Conservation (phyloP, 805 yeast genomes). For the Myxozyma kluyveri region DNA sequence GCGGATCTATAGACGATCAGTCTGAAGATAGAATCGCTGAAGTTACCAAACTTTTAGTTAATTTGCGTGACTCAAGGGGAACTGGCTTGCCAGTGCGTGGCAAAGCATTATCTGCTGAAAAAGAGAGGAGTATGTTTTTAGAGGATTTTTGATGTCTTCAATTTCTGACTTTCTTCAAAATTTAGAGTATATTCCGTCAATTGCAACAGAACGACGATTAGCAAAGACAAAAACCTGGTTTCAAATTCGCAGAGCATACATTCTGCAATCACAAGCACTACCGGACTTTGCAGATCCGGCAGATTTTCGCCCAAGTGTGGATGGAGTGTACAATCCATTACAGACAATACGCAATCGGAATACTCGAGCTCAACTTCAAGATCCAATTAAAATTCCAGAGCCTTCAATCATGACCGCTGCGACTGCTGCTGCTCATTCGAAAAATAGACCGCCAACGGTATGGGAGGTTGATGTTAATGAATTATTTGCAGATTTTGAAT, state of each 20-base stretch:
- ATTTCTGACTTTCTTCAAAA: not conserved
- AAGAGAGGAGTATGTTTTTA: too few relatives aligned
- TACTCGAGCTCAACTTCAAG: slow-evolving; percentile 11
- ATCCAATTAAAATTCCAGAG: slow-evolving; percentile 8
- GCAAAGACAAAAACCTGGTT: slow-evolving; percentile 24
- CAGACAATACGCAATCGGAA: slow-evolving; percentile 27
- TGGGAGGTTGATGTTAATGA: slow-evolving; percentile 29
- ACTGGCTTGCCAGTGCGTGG: too few relatives aligned
- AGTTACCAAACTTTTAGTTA: not conserved
- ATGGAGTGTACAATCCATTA: slow-evolving; percentile 30
- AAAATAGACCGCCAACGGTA: slow-evolving; percentile 6
- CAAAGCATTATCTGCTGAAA: too few relatives aligned
- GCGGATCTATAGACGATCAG: too few relatives aligned
- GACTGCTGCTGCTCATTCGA: slow-evolving; percentile 10
- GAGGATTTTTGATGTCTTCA: too few relatives aligned
- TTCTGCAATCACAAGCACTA: slow-evolving; percentile 11
- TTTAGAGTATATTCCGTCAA: slow-evolving; percentile 2
- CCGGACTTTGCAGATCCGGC: not conserved
- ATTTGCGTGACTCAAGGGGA: too few relatives aligned
- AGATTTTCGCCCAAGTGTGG: slow-evolving; percentile 20
- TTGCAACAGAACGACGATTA: slow-evolving; percentile 19
- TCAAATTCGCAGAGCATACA: slow-evolving; percentile 22
- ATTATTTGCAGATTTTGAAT: slow-evolving; percentile 26
- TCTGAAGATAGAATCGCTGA: too few relatives aligned
- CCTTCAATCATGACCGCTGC: slow-evolving; percentile 18